These are phyloP conservation scores for Isatis tinctoria DNA, from an alignment of 345 rosid species.

Conservation along the genomic window DNA sequence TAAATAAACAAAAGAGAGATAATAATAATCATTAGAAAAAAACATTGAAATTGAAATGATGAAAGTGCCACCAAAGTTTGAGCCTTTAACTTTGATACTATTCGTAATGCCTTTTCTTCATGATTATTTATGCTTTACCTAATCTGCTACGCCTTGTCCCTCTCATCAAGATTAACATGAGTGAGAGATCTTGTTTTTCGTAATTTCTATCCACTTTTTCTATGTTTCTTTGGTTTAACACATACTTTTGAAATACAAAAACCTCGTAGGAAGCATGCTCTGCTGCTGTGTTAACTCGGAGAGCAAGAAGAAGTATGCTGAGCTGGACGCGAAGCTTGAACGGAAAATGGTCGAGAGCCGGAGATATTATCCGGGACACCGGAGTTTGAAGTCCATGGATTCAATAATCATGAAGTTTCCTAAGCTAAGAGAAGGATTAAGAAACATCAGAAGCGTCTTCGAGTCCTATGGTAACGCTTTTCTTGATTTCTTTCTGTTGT, in stretches of 20 bases:
- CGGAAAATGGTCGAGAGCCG: constrained; percentile 63
- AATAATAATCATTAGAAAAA: not conserved
- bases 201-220: not conserved
- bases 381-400: constrained; percentile 56
- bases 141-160: not conserved
- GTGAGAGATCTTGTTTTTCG: not conserved
- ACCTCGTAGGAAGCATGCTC: constrained; percentile 40
- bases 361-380: constrained; percentile 39
- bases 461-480: constrained; percentile 59
- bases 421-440: constrained; percentile 54
- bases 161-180: not conserved
- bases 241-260: constrained; percentile 3
- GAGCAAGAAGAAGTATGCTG: constrained; percentile 46
- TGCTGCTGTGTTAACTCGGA: constrained; percentile 43
- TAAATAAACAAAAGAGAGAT: not conserved
- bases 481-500: not conserved
- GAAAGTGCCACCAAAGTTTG: constrained; percentile 22
- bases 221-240: not conserved
- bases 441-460: constrained; percentile 59
- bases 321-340: constrained; percentile 64
- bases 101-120: constrained; percentile 28
- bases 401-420: constrained; percentile 75
- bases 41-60: constrained; percentile 29
- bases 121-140: constrained; percentile 29
- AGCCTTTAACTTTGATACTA: constrained; percentile 13